Evolutionary conservation across 1,139 yeast species (phyloP).

Genomic region (Starmera stellimalicola): DNA sequence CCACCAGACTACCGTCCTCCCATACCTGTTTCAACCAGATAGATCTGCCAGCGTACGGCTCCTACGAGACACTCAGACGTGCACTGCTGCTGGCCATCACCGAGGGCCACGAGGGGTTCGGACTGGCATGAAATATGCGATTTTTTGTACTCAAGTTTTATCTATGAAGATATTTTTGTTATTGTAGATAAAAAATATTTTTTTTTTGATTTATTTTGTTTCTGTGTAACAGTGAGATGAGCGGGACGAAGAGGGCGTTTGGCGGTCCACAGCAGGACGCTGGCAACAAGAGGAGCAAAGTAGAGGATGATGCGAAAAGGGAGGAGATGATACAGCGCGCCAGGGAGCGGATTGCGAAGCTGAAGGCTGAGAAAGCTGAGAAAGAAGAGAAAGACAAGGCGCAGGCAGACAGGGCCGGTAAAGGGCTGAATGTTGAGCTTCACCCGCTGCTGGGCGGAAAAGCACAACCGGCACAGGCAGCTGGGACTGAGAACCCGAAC

Average conservation of each 20-base stretch:
- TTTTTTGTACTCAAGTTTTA: neutral
- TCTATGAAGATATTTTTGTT: neutral
- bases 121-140: conserved; percentile 25
- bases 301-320: neutral
- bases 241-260: neutral
- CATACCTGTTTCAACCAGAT: conserved; percentile 96
- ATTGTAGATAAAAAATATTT: neutral
- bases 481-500: conserved; percentile 20
- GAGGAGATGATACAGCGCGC: neutral
- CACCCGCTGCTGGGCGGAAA: conserved; percentile 46
- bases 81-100: conserved; percentile 78
- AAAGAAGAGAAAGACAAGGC: conserved; percentile 1
- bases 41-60: conserved; percentile 87
- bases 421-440: conserved; percentile 43
- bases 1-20: conserved; percentile 85
- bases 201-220: neutral
- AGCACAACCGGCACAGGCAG: conserved; percentile 4
- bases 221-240: neutral
- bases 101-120: conserved; percentile 97
- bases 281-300: neutral
- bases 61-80: conserved; percentile 77
- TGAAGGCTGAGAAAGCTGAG: conserved; percentile 2
- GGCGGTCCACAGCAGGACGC: neutral
- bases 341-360: neutral
- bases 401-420: conserved; percentile 15